Base-by-base conservation (phyloP, 2,329 filamentous ascomycete species). In the Hypoxylon sp. region DNA sequence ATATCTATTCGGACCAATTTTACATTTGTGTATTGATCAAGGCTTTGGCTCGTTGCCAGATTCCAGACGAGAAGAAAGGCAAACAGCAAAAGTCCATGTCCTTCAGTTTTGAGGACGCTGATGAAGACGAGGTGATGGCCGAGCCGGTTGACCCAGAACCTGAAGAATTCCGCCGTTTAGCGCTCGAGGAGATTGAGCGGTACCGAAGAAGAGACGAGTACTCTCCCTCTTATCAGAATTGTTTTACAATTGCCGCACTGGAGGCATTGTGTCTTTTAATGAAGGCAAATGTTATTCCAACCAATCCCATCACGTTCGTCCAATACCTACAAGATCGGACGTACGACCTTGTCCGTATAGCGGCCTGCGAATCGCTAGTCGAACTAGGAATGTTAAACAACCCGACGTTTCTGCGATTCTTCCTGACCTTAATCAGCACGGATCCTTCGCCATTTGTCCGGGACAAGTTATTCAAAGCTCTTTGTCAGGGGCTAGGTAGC, bases 1-100 rank as follows among this genome's bases (percentile, higher is more conserved):
- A 99, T 74, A 81, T 90, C 53, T 97, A 89, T 76, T 97, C 94
- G 4, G 97, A 99, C 75, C 91, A 94, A 68, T 90, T 93, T 74
- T 99, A 98, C 76, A 89, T 99, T 59, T 90, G 93, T 6, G 91
- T 87, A 21, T 84, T 99, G 23, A 91, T 99, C 7, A 82, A 85
- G 45, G 84, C 86, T 0, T 79, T 91, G 25, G 85, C 88, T 1
- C 84, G 83, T 0, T 89, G 86, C n/a, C 80, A 90, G 25, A 83
- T 90, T 52, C 84, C 85, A 0, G 78, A 81, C 45, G 79, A 81
- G 56, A 76, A 75, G 57, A 79, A 79, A n/a, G 69, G 71, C 11
- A 80, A 83, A 65, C 76, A 80, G 73, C 80, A 83, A 34, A 75
- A 77, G 68, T 46, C 69, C n/a, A 76, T 77, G 81, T 86, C 69